These are phyloP conservation scores for Eutrema japonicum DNA, from an alignment of 345 rosid species.

Conservation along the genomic window DNA sequence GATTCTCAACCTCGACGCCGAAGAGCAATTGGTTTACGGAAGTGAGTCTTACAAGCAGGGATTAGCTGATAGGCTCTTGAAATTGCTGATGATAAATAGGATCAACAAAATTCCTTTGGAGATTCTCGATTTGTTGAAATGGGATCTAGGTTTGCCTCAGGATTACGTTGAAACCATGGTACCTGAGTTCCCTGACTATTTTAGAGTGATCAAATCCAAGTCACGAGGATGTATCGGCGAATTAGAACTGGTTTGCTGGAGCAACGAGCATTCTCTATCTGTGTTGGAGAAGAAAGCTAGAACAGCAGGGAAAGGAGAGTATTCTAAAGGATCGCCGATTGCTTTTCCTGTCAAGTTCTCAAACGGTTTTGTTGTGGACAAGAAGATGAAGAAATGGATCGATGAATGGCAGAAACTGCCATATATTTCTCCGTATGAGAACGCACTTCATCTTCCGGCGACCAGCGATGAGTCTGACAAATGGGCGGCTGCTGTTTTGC, in stretches of 20 bases:
- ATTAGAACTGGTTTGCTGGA: slow-evolving; percentile 91
- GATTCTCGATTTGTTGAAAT: slow-evolving; percentile 63
- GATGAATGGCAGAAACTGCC: slow-evolving; percentile 92
- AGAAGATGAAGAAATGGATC: slow-evolving; percentile 72
- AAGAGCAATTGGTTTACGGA: slow-evolving; percentile 81
- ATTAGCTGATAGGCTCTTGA: slow-evolving; percentile 72
- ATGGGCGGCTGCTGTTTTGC: slow-evolving; percentile 75
- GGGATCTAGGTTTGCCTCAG: slow-evolving; percentile 87
- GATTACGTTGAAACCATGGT: slow-evolving; percentile 57
- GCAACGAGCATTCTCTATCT: slow-evolving; percentile 61
- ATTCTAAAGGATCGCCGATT: slow-evolving; percentile 51
- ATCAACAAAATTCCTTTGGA: slow-evolving; percentile 61
- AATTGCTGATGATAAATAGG: slow-evolving; percentile 71
- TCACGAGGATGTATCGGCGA: slow-evolving; percentile 37
- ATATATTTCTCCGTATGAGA: slow-evolving; percentile 79
- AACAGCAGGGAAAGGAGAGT: slow-evolving; percentile 41
- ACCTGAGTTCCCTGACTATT: slow-evolving; percentile 85
- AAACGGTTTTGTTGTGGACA: slow-evolving; percentile 68
- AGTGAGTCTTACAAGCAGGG: slow-evolving; percentile 64
- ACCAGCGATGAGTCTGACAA: slow-evolving; percentile 77
- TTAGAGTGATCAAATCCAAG: slow-evolving; percentile 51
- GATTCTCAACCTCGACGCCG: slow-evolving; percentile 72
- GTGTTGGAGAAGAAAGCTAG: slow-evolving; percentile 59
- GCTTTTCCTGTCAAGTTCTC: slow-evolving; percentile 68
- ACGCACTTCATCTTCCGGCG: slow-evolving; percentile 59